Evolutionary conservation across 2,329 filamentous ascomycete genomes (phyloP).

Genomic region (Phialophora chinensis): DNA sequence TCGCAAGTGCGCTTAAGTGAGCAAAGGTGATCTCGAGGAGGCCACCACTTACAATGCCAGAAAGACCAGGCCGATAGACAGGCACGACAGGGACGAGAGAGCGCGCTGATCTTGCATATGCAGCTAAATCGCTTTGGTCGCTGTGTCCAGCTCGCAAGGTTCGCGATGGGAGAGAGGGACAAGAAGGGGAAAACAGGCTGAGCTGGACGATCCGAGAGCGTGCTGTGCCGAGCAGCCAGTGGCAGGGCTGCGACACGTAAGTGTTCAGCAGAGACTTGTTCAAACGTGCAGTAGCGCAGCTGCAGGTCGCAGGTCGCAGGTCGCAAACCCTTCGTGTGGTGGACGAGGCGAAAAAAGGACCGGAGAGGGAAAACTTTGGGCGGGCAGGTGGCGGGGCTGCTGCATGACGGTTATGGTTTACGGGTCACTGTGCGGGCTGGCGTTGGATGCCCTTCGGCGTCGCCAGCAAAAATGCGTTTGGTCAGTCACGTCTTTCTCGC

Average conservation of each 20-base stretch:
- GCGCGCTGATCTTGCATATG: constrained; percentile 36
- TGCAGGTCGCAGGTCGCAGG: constrained; percentile 19
- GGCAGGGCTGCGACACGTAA: constrained; percentile 17
- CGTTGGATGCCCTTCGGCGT: background rate
- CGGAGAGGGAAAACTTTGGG: constrained; percentile 8
- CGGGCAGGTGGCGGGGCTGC: constrained; percentile 4
- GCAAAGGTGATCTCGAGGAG: constrained; percentile 32
- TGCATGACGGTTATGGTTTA: background rate
- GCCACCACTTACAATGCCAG: constrained; percentile 29
- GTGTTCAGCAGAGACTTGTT: constrained; percentile 15
- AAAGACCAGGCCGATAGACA: constrained; percentile 16
- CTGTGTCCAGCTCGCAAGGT: constrained; percentile 19
- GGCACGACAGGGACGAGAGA: constrained; percentile 5
- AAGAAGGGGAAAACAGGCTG: constrained; percentile 27
- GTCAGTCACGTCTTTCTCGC: constrained; percentile 9
- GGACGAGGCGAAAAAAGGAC: constrained; percentile 12
- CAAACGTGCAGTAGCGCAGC: constrained; percentile 33
- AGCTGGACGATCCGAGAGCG: constrained; percentile 30
- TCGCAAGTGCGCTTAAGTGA: constrained; percentile 23
- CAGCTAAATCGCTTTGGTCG: constrained; percentile 29
- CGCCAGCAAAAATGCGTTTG: constrained; percentile 1
- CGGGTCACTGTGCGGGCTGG: background rate
- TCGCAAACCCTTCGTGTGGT: too few relatives aligned
- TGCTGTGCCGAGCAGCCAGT: constrained; percentile 20
- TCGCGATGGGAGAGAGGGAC: constrained; percentile 1